These are phyloP conservation scores for Plenodomus lindquistii DNA, from an alignment of 2,329 filamentous ascomycete species.

Conservation along the genomic window DNA sequence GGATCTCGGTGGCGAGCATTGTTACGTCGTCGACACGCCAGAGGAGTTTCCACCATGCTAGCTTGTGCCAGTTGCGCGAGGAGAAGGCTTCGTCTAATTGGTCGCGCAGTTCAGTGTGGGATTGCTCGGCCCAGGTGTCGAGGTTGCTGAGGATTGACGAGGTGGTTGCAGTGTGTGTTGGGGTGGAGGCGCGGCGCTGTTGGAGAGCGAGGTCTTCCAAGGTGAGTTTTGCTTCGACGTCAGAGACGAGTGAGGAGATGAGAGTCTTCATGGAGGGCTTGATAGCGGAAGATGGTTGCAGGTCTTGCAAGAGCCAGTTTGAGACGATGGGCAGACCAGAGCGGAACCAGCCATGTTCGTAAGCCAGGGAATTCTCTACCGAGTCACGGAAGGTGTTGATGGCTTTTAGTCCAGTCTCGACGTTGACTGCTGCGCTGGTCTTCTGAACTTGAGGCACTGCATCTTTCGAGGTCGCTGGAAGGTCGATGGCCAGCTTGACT, in stretches of 20 bases:
- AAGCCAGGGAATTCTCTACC: constrained; percentile 69
- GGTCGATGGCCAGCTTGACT: constrained; percentile 62
- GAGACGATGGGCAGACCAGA: constrained; percentile 69
- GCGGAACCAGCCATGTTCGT: constrained; percentile 73
- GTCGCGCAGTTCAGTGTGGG: constrained; percentile 81
- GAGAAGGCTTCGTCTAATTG: constrained; percentile 78
- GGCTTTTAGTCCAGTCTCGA: constrained; percentile 64
- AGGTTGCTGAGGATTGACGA: constrained; percentile 62
- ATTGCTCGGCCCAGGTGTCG: constrained; percentile 73
- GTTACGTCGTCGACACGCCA: constrained; percentile 93
- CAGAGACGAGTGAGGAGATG: constrained; percentile 67
- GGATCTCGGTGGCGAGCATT: constrained; percentile 78
- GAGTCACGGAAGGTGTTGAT: constrained; percentile 70
- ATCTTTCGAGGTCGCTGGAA: constrained; percentile 51
- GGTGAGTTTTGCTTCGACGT: constrained; percentile 57
- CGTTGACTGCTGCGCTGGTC: constrained; percentile 59
- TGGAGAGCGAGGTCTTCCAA: constrained; percentile 52
- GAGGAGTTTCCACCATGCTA: constrained; percentile 93
- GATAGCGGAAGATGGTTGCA: constrained; percentile 49
- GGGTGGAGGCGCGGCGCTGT: constrained; percentile 34
- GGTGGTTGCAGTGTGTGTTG: constrained; percentile 51
- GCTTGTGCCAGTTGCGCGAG: constrained; percentile 74
- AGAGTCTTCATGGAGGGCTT: constrained; percentile 70
- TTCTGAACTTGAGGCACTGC: constrained; percentile 20
- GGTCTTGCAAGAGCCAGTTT: constrained; percentile 62